These are phyloP conservation scores for Telfairia occidentalis DNA, from an alignment of 331 rosid genomes.

Conservation along the genomic window DNA sequence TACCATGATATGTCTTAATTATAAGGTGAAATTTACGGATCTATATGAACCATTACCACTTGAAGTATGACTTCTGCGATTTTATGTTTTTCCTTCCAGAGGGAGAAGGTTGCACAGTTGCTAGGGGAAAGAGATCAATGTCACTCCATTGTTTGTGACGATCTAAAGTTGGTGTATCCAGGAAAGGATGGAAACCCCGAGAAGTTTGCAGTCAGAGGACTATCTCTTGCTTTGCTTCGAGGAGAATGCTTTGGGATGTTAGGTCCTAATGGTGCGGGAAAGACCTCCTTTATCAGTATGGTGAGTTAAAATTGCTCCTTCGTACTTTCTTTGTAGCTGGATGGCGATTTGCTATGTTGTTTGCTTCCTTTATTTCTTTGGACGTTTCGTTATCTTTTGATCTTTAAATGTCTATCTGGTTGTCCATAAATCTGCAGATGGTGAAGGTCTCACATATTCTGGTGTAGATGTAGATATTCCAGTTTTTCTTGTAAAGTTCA, in stretches of 20 bases:
- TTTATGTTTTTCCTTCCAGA: constrained; percentile 25
- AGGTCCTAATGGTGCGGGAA: constrained; percentile 98
- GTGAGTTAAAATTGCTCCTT: constrained; percentile 28
- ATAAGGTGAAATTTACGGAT: background rate
- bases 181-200: constrained; percentile 83
- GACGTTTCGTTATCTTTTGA: too few species aligned
- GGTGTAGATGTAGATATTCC: background rate
- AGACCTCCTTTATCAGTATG: constrained; percentile 93
- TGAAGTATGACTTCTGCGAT: background rate
- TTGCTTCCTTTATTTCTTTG: background rate
- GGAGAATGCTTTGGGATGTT: constrained; percentile 98
- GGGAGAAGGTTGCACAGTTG: constrained; percentile 66
- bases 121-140: constrained; percentile 33
- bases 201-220: constrained; percentile 67
- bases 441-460: background rate
- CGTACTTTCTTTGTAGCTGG: background rate
- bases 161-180: constrained; percentile 60
- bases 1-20: background rate
- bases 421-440: background rate
- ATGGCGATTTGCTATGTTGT: background rate
- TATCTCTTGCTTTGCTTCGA: constrained; percentile 75
- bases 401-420: background rate
- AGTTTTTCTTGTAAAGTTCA: background rate
- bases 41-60: background rate
- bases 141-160: constrained; percentile 53